A percentile compares a stretch with the other conserved stretches of the same genome.
phyloP scores from a whole-genome alignment of 106 monocot species.

The Acorus calamus region DNA sequence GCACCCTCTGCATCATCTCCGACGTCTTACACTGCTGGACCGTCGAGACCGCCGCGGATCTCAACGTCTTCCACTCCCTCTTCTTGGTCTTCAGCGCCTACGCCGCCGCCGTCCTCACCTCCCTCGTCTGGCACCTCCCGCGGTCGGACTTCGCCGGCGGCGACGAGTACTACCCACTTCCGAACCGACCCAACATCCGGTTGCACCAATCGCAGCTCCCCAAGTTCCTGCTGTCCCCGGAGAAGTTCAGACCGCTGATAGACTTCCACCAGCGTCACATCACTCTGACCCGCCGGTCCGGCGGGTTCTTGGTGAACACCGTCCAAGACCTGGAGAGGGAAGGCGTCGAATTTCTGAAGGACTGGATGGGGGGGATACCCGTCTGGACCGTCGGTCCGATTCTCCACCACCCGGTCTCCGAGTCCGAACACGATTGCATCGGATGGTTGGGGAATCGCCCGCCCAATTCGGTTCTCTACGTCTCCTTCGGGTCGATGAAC shows the following conservation, averaged over 20 bases:
- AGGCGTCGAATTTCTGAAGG: conserved; percentile 9
- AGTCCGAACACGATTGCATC: neutral
- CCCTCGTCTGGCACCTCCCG: too few species aligned
- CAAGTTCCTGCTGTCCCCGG: neutral
- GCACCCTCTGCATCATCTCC: too few species aligned
- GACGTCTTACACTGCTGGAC: too few species aligned
- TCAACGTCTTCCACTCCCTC: too few species aligned
- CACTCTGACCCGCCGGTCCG: neutral
- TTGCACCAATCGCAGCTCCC: conserved; percentile 9
- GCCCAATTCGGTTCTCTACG: conserved; percentile 26
- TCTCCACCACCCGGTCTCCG: neutral
- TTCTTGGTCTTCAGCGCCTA: too few species aligned
- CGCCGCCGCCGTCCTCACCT: too few species aligned
- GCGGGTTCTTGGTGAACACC: conserved; percentile 19
- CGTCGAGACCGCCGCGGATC: too few species aligned
- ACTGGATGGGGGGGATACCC: neutral
- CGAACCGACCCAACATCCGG: conserved; percentile 10
- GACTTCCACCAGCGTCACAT: conserved; percentile 11
- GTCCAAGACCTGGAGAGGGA: conserved; percentile 21
- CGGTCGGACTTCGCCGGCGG: too few species aligned
- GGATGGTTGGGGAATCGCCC: conserved; percentile 17
- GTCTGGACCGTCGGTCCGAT: conserved; percentile 9
- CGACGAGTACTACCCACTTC: conserved; percentile 5
- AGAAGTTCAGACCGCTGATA: conserved; percentile 7
- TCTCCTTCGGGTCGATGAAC: conserved; percentile 45